These are phyloP conservation scores for Fusarium sororula DNA, from an alignment of 2,329 filamentous ascomycete genomes.

Conservation along the genomic window DNA sequence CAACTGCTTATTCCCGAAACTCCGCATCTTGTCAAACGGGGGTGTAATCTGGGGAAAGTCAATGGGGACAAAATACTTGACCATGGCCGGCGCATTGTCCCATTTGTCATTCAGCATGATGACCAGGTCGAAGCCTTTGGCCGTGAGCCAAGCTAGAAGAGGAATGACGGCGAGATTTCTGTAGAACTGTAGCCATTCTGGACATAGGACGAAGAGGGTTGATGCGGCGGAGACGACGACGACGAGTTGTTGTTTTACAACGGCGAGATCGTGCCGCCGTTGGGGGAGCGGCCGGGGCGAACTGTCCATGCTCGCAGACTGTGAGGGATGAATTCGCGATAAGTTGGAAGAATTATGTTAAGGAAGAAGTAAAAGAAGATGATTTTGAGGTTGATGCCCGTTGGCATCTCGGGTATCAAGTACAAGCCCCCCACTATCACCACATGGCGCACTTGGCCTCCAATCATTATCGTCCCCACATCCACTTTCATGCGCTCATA, in stretches of 20 bases:
- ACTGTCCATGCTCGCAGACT: neutral
- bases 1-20: neutral
- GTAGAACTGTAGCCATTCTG: conserved; percentile 14
- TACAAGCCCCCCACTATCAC: neutral
- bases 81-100: conserved; percentile 10
- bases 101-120: conserved; percentile 6
- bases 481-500: conserved; percentile 8
- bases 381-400: neutral
- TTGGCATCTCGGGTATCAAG: neutral
- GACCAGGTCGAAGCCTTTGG: conserved; percentile 3
- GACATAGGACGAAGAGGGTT: conserved; percentile 13
- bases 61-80: conserved; percentile 24
- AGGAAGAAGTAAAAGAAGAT: accelerated
- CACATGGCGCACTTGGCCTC: conserved; percentile 4
- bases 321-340: accelerated
- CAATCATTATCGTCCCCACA: conserved; percentile 12
- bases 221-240: conserved; percentile 2
- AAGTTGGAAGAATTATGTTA: neutral
- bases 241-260: conserved; percentile 20
- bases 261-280: conserved; percentile 1
- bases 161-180: conserved; percentile 15
- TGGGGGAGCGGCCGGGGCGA: neutral
- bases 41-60: neutral
- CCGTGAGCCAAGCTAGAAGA: conserved; percentile 13
- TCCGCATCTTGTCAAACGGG: conserved; percentile 8